These are phyloP conservation scores for Fermentozyma sake DNA, from an alignment of 1,139 yeast species.

Conservation along the genomic window DNA sequence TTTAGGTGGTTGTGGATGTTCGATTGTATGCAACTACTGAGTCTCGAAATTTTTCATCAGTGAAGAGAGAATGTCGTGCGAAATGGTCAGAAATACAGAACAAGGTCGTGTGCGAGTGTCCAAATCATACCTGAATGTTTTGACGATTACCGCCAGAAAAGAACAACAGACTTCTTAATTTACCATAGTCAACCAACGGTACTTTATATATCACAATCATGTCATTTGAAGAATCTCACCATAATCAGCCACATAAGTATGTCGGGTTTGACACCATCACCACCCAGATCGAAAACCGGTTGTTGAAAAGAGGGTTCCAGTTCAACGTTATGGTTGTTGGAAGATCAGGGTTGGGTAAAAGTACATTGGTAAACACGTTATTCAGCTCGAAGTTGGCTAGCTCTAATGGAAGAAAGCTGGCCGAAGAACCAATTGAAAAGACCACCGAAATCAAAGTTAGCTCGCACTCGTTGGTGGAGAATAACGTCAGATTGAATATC, in stretches of 20 bases:
- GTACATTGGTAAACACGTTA: slow-evolving; percentile 84
- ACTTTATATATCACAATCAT: no score
- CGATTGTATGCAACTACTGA: no score
- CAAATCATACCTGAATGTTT: not conserved
- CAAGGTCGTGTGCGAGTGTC: slow-evolving; percentile 1
- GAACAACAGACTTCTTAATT: not conserved
- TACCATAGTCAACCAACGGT: not conserved
- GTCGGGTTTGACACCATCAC: slow-evolving; percentile 98
- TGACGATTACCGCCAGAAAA: no score
- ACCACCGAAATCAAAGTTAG: slow-evolving; percentile 85
- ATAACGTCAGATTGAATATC: slow-evolving; percentile 78
- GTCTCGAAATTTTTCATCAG: slow-evolving; percentile 3
- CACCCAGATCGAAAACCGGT: slow-evolving; percentile 86
- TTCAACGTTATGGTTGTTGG: slow-evolving; percentile 94
- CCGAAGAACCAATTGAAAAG: slow-evolving; percentile 71
- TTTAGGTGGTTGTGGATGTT: no score
- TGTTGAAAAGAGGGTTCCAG: slow-evolving; percentile 89
- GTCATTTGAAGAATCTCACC: slow-evolving; percentile 12
- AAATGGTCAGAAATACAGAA: not conserved
- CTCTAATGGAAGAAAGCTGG: slow-evolving; percentile 63
- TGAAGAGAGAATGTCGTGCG: no score
- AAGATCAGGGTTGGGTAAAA: slow-evolving; percentile 90
- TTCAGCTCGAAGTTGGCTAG: slow-evolving; percentile 79
- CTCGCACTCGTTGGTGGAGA: slow-evolving; percentile 68
- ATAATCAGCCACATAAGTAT: slow-evolving; percentile 45